These are phyloP conservation scores for Pyrus betulifolia DNA, from an alignment of 306 rosid genomes.

Conservation along the genomic window DNA sequence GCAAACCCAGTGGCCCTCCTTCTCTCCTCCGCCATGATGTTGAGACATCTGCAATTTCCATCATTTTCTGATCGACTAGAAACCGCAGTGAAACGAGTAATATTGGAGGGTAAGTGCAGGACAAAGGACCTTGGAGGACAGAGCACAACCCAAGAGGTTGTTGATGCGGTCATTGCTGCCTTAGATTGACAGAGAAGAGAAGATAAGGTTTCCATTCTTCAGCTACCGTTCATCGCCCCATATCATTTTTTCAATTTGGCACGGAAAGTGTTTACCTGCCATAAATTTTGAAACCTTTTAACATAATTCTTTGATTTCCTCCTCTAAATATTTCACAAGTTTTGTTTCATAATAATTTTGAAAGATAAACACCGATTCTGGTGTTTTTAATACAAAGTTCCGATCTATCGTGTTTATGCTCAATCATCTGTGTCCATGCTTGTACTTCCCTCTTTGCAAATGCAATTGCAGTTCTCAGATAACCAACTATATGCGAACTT, in stretches of 20 bases:
- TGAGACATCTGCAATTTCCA: slow-evolving; percentile 80
- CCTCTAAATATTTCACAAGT: background rate
- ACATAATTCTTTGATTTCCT: slow-evolving; percentile 6
- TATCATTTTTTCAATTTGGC: slow-evolving; percentile 1
- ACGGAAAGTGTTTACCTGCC: background rate
- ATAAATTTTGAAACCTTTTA: background rate
- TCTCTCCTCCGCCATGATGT: slow-evolving; percentile 88
- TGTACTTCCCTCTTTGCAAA: background rate
- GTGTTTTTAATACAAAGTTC: background rate
- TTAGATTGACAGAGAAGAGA: slow-evolving; percentile 32
- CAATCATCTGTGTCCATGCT: background rate
- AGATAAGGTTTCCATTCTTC: background rate
- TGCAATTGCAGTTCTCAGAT: too few species aligned
- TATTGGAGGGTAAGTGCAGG: slow-evolving; percentile 45
- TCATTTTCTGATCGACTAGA: slow-evolving; percentile 73
- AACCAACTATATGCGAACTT: background rate
- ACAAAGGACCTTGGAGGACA: slow-evolving; percentile 79
- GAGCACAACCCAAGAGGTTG: slow-evolving; percentile 72
- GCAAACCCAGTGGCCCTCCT: slow-evolving; percentile 84
- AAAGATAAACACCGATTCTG: background rate
- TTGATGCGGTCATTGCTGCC: slow-evolving; percentile 55
- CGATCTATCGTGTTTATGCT: background rate
- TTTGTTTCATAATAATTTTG: background rate
- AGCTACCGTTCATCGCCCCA: background rate
- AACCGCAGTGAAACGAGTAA: slow-evolving; percentile 54